These are phyloP conservation scores for Colletotrichum godetiae DNA, from an alignment of 2,329 filamentous ascomycete species.

Conservation along the genomic window DNA sequence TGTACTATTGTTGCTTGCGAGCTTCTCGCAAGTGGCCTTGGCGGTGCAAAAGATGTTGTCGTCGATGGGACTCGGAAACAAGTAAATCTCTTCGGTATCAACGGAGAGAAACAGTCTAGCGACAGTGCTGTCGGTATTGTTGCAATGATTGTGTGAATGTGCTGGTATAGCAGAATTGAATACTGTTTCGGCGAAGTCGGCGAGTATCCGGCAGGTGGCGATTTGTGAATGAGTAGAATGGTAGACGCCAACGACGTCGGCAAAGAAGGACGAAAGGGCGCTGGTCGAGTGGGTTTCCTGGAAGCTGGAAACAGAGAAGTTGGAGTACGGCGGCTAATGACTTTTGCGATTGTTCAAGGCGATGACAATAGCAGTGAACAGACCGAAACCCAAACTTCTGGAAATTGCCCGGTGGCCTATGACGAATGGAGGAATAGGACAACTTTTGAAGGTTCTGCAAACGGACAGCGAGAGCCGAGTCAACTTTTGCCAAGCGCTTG, in stretches of 20 bases:
- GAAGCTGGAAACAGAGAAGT: conserved; percentile 8
- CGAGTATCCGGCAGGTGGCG: conserved; percentile 14
- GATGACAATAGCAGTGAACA: conserved; percentile 24
- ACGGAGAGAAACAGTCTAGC: neutral
- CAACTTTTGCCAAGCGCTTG: conserved; percentile 16
- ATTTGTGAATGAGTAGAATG: neutral
- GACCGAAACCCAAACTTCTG: conserved; percentile 14
- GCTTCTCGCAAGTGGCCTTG: neutral
- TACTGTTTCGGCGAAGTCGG: conserved; percentile 9
- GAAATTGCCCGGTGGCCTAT: conserved; percentile 13
- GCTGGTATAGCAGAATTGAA: neutral
- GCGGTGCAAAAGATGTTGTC: neutral
- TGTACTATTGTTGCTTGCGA: conserved; percentile 1
- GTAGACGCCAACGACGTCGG: conserved; percentile 15
- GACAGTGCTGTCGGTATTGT: conserved; percentile 7
- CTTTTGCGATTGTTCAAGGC: conserved; percentile 10
- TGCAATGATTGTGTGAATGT: neutral
- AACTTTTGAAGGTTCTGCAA: conserved; percentile 30
- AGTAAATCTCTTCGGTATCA: neutral
- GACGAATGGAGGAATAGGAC: conserved; percentile 28
- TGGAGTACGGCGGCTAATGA: neutral
- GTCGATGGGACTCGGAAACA: neutral
- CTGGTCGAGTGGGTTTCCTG: neutral
- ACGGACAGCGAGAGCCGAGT: conserved; percentile 22
- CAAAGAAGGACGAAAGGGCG: conserved; percentile 9